A percentile compares a stretch with the other conserved stretches of the same genome.
These are phyloP conservation scores for Heritiera littoralis DNA, from an alignment of 345 rosid genomes.

Conservation along the genomic window DNA sequence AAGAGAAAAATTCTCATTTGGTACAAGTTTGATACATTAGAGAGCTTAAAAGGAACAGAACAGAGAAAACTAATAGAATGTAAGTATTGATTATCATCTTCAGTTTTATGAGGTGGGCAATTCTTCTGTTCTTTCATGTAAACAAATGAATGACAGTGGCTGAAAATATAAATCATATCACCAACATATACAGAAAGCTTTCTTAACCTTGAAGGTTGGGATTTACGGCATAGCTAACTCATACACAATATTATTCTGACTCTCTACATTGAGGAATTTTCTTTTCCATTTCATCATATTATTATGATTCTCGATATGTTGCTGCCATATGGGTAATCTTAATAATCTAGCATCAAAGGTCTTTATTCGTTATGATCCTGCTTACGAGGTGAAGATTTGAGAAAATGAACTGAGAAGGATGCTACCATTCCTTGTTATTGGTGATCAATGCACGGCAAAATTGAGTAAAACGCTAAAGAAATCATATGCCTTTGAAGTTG, in stretches of 20 bases:
- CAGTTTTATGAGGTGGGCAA: no score
- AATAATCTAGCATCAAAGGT: not conserved
- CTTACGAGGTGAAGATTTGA: not conserved
- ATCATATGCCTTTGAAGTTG: not conserved
- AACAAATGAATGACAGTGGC: not conserved
- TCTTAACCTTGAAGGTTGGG: no score
- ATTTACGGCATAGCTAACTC: no score
- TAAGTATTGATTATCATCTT: not conserved
- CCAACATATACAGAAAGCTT: not conserved
- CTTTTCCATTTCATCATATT: no score
- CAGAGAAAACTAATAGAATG: not conserved
- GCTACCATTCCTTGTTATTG: no score
- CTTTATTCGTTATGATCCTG: not conserved
- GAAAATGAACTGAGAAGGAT: no score
- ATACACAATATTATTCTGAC: no score
- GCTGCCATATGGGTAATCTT: no score
- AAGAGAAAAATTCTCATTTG: not conserved
- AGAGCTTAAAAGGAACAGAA: not conserved
- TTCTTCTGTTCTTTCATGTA: not conserved
- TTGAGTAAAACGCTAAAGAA: not conserved
- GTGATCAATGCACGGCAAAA: no score
- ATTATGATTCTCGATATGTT: no score
- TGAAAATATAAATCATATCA: not conserved
- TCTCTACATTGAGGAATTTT: no score
- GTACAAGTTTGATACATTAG: not conserved